A percentile compares a stretch with the other conserved stretches of the same genome.
Evolutionary conservation across 2,329 filamentous ascomycete species (phyloP).

Genomic region (Aspergillus sp.): DNA sequence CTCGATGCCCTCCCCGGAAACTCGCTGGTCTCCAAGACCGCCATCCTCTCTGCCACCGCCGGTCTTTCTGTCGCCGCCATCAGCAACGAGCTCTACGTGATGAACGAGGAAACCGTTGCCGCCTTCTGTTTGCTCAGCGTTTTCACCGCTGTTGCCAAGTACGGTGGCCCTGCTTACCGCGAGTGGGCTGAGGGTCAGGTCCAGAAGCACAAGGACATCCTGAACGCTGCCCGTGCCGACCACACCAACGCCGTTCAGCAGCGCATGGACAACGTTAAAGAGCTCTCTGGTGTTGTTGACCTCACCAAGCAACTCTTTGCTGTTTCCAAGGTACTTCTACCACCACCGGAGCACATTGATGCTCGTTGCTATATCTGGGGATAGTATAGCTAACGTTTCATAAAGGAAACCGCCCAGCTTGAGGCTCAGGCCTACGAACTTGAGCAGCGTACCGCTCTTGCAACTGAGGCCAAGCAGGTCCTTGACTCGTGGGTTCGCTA

Average conservation of each 20-base stretch:
- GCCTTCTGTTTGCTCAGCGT: conserved; percentile 89
- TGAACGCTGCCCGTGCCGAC: conserved; percentile 90
- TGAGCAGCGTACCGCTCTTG: conserved; percentile 91
- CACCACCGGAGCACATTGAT: neutral
- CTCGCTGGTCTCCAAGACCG: conserved; percentile 91
- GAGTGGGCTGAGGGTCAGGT: conserved; percentile 89
- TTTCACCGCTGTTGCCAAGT: conserved; percentile 90
- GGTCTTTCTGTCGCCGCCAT: conserved; percentile 91
- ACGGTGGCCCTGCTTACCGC: conserved; percentile 85
- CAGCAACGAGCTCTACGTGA: conserved; percentile 99
- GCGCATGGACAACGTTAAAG: conserved; percentile 90
- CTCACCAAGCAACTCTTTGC: conserved; percentile 96
- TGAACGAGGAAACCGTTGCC: conserved; percentile 98
- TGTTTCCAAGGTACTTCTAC: conserved; percentile 82
- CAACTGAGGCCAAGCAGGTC: conserved; percentile 88
- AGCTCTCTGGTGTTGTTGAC: conserved; percentile 91
- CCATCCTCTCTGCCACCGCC: conserved; percentile 89
- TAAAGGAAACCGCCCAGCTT: conserved; percentile 89
- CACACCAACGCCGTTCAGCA: conserved; percentile 94
- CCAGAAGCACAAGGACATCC: conserved; percentile 89
- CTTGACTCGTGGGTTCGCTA: conserved; percentile 99
- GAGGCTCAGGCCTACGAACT: conserved; percentile 96
- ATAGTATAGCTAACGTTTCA: conserved; percentile 7
- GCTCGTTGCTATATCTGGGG: neutral
- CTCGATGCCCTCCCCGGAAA: conserved; percentile 90